Percentiles rank a stretch among this genome's conserved stretches.
Evolutionary conservation across 352 stramenopile species (phyloP).

Genomic region (Thraustochytrium sp.): DNA sequence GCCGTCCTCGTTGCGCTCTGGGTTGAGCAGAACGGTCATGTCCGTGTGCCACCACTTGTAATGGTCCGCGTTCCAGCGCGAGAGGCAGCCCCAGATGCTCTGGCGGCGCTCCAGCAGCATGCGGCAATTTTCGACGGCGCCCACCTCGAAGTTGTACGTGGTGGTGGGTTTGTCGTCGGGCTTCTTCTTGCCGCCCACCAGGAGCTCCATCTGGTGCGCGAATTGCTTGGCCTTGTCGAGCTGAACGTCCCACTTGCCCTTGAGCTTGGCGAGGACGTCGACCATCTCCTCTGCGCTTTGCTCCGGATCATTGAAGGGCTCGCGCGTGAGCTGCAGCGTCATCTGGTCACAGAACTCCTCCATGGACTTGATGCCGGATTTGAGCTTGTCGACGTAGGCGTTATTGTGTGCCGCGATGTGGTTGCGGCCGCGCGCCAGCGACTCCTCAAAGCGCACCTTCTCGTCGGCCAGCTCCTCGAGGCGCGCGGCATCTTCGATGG

Average conservation of each 20-base stretch:
- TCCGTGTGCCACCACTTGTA: conserved; percentile 32
- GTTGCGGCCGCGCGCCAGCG: conserved; percentile 1
- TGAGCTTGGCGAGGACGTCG: background rate
- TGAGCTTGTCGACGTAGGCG: conserved; percentile 37
- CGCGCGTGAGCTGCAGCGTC: conserved; percentile 29
- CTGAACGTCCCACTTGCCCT: conserved; percentile 9
- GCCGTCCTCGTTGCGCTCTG: conserved; percentile 34
- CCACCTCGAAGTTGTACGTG: conserved; percentile 37
- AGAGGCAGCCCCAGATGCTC: conserved; percentile 21
- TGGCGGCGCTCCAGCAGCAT: conserved; percentile 12
- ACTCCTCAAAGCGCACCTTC: conserved; percentile 25
- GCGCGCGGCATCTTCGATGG: conserved; percentile 15
- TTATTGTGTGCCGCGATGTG: conserved; percentile 35
- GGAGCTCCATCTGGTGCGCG: conserved; percentile 31
- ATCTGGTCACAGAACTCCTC: conserved; percentile 42
- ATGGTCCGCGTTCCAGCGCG: conserved; percentile 26
- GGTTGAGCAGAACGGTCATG: conserved; percentile 36
- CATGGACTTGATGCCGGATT: conserved; percentile 23
- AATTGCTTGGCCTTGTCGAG: conserved; percentile 22
- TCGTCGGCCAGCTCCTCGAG: conserved; percentile 19
- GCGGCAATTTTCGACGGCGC: conserved; percentile 30
- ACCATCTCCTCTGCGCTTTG: conserved; percentile 18
- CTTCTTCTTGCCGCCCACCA: conserved; percentile 31
- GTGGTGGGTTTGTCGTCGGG: conserved; percentile 17
- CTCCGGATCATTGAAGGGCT: conserved; percentile 18